A percentile compares a stretch with the other conserved stretches of the same genome.
These are phyloP conservation scores for Zizania latifolia DNA, from an alignment of 176 grass and related monocot genomes.

Conservation along the genomic window DNA sequence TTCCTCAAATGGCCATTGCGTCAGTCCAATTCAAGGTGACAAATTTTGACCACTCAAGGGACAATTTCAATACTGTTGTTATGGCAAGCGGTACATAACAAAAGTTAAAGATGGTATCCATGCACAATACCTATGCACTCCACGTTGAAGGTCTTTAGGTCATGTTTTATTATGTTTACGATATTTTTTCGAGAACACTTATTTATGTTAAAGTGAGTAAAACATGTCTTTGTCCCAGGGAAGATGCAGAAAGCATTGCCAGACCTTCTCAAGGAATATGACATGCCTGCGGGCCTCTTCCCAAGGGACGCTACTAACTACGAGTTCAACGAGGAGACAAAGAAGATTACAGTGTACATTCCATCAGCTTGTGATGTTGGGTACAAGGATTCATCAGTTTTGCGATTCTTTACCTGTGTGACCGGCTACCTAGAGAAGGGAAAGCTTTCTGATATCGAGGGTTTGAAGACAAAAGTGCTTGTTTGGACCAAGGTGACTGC, in stretches of 20 bases:
- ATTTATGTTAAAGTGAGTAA: background rate
- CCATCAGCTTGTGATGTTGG: conserved; percentile 74
- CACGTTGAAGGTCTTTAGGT: too few species aligned
- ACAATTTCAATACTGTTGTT: background rate
- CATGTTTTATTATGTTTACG: background rate
- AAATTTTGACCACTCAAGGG: conserved; percentile 7
- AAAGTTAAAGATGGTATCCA: background rate
- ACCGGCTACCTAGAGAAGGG: conserved; percentile 89
- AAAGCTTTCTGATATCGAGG: conserved; percentile 75
- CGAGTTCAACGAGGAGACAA: conserved; percentile 83
- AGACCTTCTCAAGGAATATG: conserved; percentile 74
- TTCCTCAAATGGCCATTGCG: background rate
- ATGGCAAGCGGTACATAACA: background rate
- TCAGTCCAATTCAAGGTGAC: background rate
- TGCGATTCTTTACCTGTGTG: conserved; percentile 81
- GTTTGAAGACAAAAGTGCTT: conserved; percentile 81
- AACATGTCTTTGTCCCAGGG: conserved; percentile 39
- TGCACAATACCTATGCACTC: background rate
- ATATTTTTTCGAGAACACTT: background rate
- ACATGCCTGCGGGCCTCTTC: conserved; percentile 79
- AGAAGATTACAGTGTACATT: conserved; percentile 73
- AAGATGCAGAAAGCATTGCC: conserved; percentile 91
- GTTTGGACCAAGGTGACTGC: conserved; percentile 81
- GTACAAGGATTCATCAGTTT: conserved; percentile 85
- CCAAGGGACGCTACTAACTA: conserved; percentile 88